Percentiles rank a stretch among this genome's conserved stretches.
phyloP scores from a whole-genome alignment of 2,329 filamentous ascomycete species.

The Cladosporium phlei region DNA sequence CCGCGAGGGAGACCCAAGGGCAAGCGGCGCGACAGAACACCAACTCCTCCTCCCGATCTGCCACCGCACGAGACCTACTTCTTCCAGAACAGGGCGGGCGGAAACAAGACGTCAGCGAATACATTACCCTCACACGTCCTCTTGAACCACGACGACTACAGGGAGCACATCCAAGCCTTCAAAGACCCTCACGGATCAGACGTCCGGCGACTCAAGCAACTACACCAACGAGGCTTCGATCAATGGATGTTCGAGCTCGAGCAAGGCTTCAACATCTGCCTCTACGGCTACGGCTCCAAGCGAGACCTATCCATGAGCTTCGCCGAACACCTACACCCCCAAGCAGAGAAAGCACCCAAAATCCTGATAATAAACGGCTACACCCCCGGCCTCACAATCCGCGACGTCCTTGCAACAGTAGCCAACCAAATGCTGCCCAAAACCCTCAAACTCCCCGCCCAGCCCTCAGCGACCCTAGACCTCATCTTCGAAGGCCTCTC shows the following conservation, averaged over 20 bases:
- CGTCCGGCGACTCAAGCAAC: slow-evolving; percentile 63
- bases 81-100: slow-evolving; percentile 79
- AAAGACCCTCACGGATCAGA: slow-evolving; percentile 66
- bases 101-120: slow-evolving; percentile 79
- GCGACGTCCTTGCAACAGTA: slow-evolving; percentile 66
- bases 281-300: slow-evolving; percentile 93
- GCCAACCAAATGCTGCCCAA: slow-evolving; percentile 55
- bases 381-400: slow-evolving; percentile 58
- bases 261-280: slow-evolving; percentile 80
- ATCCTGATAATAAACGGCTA: slow-evolving; percentile 90
- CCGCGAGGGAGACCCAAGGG: slow-evolving; percentile 51
- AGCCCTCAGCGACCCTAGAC: slow-evolving; percentile 65
- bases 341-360: slow-evolving; percentile 41
- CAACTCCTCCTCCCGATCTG: slow-evolving; percentile 74
- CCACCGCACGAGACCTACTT: slow-evolving; percentile 91
- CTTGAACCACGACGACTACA: slow-evolving; percentile 90
- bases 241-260: slow-evolving; percentile 91
- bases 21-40: slow-evolving; percentile 56
- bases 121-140: slow-evolving; percentile 69
- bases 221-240: slow-evolving; percentile 77
- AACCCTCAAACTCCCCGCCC: slow-evolving; percentile 54
- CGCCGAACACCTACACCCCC: slow-evolving; percentile 62
- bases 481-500: slow-evolving; percentile 60
- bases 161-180: slow-evolving; percentile 60
- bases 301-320: slow-evolving; percentile 68